Evolutionary conservation across 2,329 filamentous ascomycete genomes (phyloP).

Genomic region (Ilyonectria destructans): DNA sequence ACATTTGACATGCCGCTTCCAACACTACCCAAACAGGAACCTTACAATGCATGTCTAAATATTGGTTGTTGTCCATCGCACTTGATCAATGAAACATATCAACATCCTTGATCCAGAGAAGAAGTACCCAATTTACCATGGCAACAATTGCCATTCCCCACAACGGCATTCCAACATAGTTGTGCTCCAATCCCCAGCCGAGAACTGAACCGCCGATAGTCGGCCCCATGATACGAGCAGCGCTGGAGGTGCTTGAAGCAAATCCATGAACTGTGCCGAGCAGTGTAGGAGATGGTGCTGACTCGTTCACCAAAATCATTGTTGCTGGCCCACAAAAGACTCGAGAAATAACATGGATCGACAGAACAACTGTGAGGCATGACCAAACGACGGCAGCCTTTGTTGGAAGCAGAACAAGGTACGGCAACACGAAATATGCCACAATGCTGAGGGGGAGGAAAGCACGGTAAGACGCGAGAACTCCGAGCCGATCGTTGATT

Average conservation of each 20-base stretch:
- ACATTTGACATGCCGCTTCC: not conserved
- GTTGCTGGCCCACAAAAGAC: slow-evolving; percentile 47
- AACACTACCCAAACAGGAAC: not conserved
- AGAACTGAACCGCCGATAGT: slow-evolving; percentile 41
- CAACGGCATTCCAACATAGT: slow-evolving; percentile 44
- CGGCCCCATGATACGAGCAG: slow-evolving; percentile 45
- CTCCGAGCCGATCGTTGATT: slow-evolving; percentile 36
- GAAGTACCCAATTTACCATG: slow-evolving; percentile 19
- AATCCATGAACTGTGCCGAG: slow-evolving; percentile 48
- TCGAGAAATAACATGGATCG: slow-evolving; percentile 42
- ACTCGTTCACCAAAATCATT: slow-evolving; percentile 48
- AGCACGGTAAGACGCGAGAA: slow-evolving; percentile 37
- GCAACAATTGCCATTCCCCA: slow-evolving; percentile 35
- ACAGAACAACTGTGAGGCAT: slow-evolving; percentile 35
- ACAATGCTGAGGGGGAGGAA: slow-evolving; percentile 45
- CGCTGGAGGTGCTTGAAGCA: slow-evolving; percentile 45
- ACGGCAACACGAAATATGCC: slow-evolving; percentile 42
- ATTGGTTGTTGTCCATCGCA: not conserved
- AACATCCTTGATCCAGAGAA: slow-evolving; percentile 31
- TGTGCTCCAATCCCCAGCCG: slow-evolving; percentile 44
- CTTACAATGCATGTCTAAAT: not conserved
- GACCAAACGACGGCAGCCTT: slow-evolving; percentile 38
- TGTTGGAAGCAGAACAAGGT: slow-evolving; percentile 41
- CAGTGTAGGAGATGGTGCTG: slow-evolving; percentile 39
- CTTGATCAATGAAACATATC: slow-evolving; percentile 15